Evolutionary conservation across 2,329 filamentous ascomycete genomes (phyloP).

Genomic region (Mycocentrospora acerina): DNA sequence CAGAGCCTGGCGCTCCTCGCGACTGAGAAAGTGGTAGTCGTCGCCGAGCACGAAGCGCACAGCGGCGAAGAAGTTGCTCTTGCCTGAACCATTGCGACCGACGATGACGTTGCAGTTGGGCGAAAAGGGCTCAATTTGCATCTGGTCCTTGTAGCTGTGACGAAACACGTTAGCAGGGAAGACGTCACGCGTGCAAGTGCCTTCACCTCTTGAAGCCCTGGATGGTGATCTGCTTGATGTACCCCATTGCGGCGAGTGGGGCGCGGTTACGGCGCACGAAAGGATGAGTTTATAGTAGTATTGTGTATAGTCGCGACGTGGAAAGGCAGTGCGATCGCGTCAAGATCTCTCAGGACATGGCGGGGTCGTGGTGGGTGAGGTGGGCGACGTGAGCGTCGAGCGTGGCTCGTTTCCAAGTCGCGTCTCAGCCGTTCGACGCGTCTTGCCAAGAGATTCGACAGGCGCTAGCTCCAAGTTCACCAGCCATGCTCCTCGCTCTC

Average conservation of each 20-base stretch:
- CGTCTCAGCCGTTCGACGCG: too few relatives aligned
- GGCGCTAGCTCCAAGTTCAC: too few relatives aligned
- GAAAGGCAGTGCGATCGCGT: constrained; percentile 12
- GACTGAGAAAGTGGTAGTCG: constrained; percentile 92
- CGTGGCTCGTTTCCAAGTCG: constrained; percentile 7
- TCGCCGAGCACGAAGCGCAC: constrained; percentile 98
- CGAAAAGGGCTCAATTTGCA: constrained; percentile 96
- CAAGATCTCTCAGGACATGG: constrained; percentile 19
- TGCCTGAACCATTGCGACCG: constrained; percentile 97
- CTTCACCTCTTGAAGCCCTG: constrained; percentile 96
- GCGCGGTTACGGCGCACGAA: constrained; percentile 9
- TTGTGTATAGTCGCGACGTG: neutral
- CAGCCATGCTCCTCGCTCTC: too few relatives aligned
- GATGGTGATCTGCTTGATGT: constrained; percentile 99
- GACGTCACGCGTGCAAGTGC: neutral
- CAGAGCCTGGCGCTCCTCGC: constrained; percentile 91
- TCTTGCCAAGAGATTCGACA: too few relatives aligned
- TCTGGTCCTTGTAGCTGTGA: constrained; percentile 96
- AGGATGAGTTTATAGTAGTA: neutral
- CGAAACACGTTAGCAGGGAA: constrained; percentile 11
- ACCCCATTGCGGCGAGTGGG: constrained; percentile 46
- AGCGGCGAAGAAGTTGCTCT: constrained; percentile 99
- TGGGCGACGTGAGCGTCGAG: too few relatives aligned
- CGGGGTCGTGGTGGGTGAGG: constrained; percentile 11
- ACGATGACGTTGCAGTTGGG: constrained; percentile 98